Base-by-base conservation (phyloP, 441 rosid species). In the Viola pubescens region DNA sequence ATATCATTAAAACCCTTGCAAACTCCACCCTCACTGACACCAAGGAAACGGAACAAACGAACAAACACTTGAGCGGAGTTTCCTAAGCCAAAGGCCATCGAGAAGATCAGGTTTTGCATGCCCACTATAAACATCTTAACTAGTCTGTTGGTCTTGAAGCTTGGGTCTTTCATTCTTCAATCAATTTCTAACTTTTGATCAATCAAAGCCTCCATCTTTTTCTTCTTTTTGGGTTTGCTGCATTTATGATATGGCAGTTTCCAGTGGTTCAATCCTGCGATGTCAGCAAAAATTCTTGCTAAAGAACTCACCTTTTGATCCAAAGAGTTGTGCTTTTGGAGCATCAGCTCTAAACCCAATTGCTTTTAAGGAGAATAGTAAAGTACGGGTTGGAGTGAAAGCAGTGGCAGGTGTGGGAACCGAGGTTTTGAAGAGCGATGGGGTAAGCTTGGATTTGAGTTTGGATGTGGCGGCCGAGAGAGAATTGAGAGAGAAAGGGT, bases 401-500 rank as follows among this genome's bases (percentile, higher is more conserved):
- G 83, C 84, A 12, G 67, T 67, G 5, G 48, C 74, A 59, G 75
- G 67, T 38, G 73, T 69, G 14, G 64, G 62, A 51, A 45, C 43
- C 46, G 70, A 69, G 56, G 56, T 73, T 7, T 62, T 70, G 56
- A 63, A 67, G 44, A 41, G 39, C 7, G 43, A 55, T 58, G 68
- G 61, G 61, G 61, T 60, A 47, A 54, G 49, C 44, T n/a, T 70
- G 60, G 65, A 59, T 39, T 34, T 74, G 52, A 76, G 81, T 50
- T 61, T 86, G 48, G 89, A 86, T 70, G 75, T 69, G 52, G 87
- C 70, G 47, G 64, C 79, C 1, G 83, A 80, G 70, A 70, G 58
- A 37, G 89, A 83, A 74, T 60, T 83, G 78, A 76, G 77, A 44
- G 87, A 80, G 64, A 83, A 75, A 58, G 94, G 94, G 45, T 81